Evolutionary conservation across 2,329 filamentous ascomycete genomes (phyloP).

Genomic region (Aspergillus persii): DNA sequence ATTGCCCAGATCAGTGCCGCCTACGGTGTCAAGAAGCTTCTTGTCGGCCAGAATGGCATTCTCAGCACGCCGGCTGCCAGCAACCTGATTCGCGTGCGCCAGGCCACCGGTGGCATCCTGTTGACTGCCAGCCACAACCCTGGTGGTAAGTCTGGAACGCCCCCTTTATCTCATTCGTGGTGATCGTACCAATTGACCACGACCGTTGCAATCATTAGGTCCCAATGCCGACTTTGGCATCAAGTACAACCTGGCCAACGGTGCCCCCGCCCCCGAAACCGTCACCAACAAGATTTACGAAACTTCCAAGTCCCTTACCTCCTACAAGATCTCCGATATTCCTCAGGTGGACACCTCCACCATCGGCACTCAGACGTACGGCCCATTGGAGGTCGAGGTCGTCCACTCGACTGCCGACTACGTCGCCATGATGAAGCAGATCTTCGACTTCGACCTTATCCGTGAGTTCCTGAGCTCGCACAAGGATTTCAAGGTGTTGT

Average conservation of each 20-base stretch:
- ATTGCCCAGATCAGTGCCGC: slow-evolving; percentile 97
- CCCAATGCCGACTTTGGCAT: slow-evolving; percentile 96
- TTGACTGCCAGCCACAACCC: slow-evolving; percentile 98
- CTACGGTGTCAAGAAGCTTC: slow-evolving; percentile 97
- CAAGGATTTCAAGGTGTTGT: slow-evolving; percentile 92
- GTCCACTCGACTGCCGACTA: slow-evolving; percentile 93
- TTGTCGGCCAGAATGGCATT: slow-evolving; percentile 95
- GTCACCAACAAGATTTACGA: slow-evolving; percentile 99
- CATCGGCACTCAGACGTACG: slow-evolving; percentile 81
- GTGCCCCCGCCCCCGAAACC: slow-evolving; percentile 89
- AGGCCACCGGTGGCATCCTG: slow-evolving; percentile 94
- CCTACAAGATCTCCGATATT: slow-evolving; percentile 88
- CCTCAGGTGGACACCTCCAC: slow-evolving; percentile 80
- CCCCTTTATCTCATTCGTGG: background rate
- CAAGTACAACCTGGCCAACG: slow-evolving; percentile 98
- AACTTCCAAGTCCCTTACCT: slow-evolving; percentile 80
- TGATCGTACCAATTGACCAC: background rate
- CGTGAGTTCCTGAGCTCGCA: slow-evolving; percentile 86
- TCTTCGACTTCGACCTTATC: slow-evolving; percentile 97
- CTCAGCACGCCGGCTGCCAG: slow-evolving; percentile 94
- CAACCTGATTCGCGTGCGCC: slow-evolving; percentile 90
- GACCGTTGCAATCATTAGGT: slow-evolving; percentile 54
- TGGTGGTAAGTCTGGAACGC: slow-evolving; percentile 66
- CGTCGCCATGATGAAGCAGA: slow-evolving; percentile 91
- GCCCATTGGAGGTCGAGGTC: slow-evolving; percentile 86